phyloP scores from a whole-genome alignment of 192 early-diverging fungal genomes.

The Coemansia sp. region DNA sequence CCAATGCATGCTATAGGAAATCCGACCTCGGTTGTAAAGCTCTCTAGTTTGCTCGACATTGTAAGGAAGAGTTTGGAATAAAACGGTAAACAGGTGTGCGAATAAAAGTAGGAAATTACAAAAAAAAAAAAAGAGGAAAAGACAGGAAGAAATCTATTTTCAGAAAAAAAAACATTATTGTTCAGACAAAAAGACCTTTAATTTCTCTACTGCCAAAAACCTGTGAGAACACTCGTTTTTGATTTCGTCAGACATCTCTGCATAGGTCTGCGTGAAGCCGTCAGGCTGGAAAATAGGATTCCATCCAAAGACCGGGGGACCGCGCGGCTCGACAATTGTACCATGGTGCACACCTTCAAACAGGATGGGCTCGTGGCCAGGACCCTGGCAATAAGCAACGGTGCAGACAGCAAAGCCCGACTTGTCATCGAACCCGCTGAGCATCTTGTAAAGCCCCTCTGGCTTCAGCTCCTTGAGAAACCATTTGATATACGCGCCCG shows the following conservation, averaged over 20 bases:
- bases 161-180: slow-evolving; percentile 18
- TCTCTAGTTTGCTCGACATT: slow-evolving; percentile 23
- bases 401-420: slow-evolving; percentile 89
- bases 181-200: slow-evolving; percentile 54
- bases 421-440: slow-evolving; percentile 85
- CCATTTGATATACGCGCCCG: slow-evolving; percentile 94
- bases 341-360: slow-evolving; percentile 88
- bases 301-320: slow-evolving; percentile 89
- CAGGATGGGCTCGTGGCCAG: slow-evolving; percentile 74
- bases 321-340: slow-evolving; percentile 81
- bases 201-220: slow-evolving; percentile 69
- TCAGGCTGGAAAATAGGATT: slow-evolving; percentile 93
- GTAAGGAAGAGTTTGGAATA: neutral
- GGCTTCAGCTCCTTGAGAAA: slow-evolving; percentile 82
- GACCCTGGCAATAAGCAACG: slow-evolving; percentile 82
- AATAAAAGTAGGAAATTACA: slow-evolving; percentile 1
- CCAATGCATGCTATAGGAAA: slow-evolving; percentile 65
- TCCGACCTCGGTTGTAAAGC: slow-evolving; percentile 48
- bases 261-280: slow-evolving; percentile 72
- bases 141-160: neutral
- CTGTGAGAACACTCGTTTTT: slow-evolving; percentile 95
- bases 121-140: neutral
- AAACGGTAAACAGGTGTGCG: neutral
- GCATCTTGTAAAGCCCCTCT: slow-evolving; percentile 75
- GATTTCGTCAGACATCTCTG: slow-evolving; percentile 77